Conservation (phyloP, 2,329 filamentous ascomycete genomes). For the Penicillium hordei region DNA sequence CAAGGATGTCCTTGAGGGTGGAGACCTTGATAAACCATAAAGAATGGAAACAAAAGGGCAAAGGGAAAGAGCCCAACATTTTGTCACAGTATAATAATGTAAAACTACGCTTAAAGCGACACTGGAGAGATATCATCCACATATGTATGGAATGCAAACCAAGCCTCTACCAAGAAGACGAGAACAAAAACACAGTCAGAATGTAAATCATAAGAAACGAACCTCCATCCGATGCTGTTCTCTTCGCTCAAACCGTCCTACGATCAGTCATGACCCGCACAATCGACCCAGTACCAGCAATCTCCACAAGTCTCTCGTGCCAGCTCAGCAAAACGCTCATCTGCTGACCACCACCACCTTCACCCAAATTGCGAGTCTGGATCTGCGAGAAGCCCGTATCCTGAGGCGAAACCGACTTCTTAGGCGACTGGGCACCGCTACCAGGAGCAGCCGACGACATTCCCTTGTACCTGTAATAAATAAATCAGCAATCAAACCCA, state of each 20-base stretch:
- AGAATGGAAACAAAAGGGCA: constrained; percentile 1
- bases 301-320: constrained; percentile 98
- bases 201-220: constrained; percentile 13
- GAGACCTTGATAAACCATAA: constrained; percentile 36
- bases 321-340: constrained; percentile 98
- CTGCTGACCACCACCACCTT: constrained; percentile 72
- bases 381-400: constrained; percentile 87
- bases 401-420: constrained; percentile 66
- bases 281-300: constrained; percentile 88
- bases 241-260: constrained; percentile 67
- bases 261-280: constrained; percentile 95
- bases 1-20: constrained; percentile 70
- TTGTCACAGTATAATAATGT: constrained; percentile 28
- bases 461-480: constrained; percentile 74
- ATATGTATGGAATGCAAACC: constrained; percentile 22
- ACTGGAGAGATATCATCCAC: constrained; percentile 14
- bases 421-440: constrained; percentile 49
- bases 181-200: constrained; percentile 11
- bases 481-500: constrained; percentile 7
- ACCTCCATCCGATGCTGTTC: constrained; percentile 7
- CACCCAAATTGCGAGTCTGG: constrained; percentile 55
- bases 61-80: constrained; percentile 14
- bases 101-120: constrained; percentile 25
- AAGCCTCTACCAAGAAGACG: constrained; percentile 22
- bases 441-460: constrained; percentile 59